These are phyloP conservation scores for Colletotrichum abscissum DNA, from an alignment of 2,329 filamentous ascomycete genomes.

Conservation along the genomic window DNA sequence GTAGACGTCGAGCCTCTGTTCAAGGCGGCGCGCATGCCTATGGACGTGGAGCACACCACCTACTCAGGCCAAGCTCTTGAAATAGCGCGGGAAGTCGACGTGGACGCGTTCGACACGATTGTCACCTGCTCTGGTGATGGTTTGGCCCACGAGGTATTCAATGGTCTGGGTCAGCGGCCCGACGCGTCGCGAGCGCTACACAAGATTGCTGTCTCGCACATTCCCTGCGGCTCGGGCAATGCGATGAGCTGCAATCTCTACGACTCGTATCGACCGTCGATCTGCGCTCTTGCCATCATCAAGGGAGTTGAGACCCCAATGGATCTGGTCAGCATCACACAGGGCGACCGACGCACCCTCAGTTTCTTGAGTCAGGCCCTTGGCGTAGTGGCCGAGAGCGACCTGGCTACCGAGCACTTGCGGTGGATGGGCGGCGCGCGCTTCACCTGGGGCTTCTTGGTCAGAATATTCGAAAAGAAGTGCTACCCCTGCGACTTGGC, in stretches of 20 bases:
- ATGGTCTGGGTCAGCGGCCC: slow-evolving; percentile 81
- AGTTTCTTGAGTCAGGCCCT: slow-evolving; percentile 93
- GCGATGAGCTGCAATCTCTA: slow-evolving; percentile 92
- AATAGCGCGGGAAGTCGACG: slow-evolving; percentile 79
- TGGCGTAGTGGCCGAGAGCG: slow-evolving; percentile 89
- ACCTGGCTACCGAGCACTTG: slow-evolving; percentile 89
- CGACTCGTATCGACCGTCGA: slow-evolving; percentile 79
- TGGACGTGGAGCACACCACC: slow-evolving; percentile 80
- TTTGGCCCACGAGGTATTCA: slow-evolving; percentile 92
- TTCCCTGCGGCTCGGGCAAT: slow-evolving; percentile 95
- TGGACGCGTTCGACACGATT: slow-evolving; percentile 85
- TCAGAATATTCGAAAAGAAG: slow-evolving; percentile 78
- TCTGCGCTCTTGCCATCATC: slow-evolving; percentile 85
- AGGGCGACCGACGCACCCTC: slow-evolving; percentile 77
- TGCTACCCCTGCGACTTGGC: slow-evolving; percentile 91
- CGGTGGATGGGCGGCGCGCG: slow-evolving; percentile 92
- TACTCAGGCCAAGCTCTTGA: slow-evolving; percentile 82
- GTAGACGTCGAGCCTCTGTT: slow-evolving; percentile 84
- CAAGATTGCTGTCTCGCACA: slow-evolving; percentile 83
- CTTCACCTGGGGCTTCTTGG: slow-evolving; percentile 87
- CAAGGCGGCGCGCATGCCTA: slow-evolving; percentile 79
- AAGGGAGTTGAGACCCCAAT: slow-evolving; percentile 88
- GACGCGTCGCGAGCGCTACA: slow-evolving; percentile 81
- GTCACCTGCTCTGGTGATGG: slow-evolving; percentile 94
- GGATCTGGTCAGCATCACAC: slow-evolving; percentile 89